Percentiles rank a stretch among this genome's conserved stretches.
Conservation (phyloP, 371 early-diverging fungal genomes). For the Mycotypha africana region DNA sequence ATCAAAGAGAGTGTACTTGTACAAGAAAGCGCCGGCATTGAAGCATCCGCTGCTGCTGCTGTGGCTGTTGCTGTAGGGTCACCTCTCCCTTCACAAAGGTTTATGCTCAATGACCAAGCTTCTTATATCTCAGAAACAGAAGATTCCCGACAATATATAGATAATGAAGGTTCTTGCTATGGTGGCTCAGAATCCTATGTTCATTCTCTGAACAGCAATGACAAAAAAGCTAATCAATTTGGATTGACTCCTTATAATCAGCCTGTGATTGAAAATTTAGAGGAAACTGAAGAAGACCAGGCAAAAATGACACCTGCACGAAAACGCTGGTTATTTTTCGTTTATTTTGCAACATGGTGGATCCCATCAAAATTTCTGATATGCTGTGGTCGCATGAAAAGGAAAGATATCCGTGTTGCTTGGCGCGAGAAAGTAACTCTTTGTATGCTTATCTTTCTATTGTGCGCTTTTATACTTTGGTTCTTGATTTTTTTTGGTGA, state of each 20-base stretch:
- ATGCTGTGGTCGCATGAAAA: slow-evolving; percentile 73
- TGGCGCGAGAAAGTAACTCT: slow-evolving; percentile 97
- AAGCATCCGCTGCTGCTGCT: slow-evolving; percentile 10
- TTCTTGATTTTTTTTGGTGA: slow-evolving; percentile 86
- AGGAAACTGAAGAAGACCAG: slow-evolving; percentile 45
- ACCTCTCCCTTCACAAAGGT: slow-evolving; percentile 22
- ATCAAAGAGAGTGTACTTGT: slow-evolving; percentile 10
- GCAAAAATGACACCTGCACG: slow-evolving; percentile 41
- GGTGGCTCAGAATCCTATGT: slow-evolving; percentile 25
- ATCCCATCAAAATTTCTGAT: slow-evolving; percentile 65
- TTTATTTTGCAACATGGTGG: slow-evolving; percentile 88
- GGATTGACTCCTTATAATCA: slow-evolving; percentile 12
- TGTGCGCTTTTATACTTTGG: slow-evolving; percentile 81
- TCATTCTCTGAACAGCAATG: slow-evolving; percentile 2
- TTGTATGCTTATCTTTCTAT: slow-evolving; percentile 78
- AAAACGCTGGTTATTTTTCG: slow-evolving; percentile 77
- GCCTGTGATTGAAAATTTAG: slow-evolving; percentile 22
- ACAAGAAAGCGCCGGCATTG: neutral
- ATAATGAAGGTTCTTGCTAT: slow-evolving; percentile 14
- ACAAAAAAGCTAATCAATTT: slow-evolving; percentile 5
- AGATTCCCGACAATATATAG: slow-evolving; percentile 31
- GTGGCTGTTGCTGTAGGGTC: slow-evolving; percentile 29
- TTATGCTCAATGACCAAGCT: slow-evolving; percentile 52
- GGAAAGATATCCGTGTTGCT: slow-evolving; percentile 82
- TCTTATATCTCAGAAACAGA: slow-evolving; percentile 72